Conservation (phyloP, 2,329 filamentous ascomycete genomes). For the Sphaerulina populicola region DNA sequence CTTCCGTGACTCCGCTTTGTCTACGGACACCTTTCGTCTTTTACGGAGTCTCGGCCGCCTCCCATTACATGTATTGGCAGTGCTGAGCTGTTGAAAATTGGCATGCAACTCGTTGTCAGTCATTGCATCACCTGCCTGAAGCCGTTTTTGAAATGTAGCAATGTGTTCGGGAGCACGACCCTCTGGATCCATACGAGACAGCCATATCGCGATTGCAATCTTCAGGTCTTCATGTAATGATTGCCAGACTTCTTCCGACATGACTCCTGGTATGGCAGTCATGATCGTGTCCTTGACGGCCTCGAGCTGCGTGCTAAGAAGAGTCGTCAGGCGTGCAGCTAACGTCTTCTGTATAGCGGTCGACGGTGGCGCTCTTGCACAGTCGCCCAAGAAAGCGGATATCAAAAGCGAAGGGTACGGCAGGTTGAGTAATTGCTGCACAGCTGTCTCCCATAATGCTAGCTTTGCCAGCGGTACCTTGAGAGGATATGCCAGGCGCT, state of each 20-base stretch:
- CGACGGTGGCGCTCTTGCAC: conserved; percentile 4
- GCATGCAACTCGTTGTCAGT: conserved; percentile 19
- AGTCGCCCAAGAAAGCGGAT: conserved; percentile 10
- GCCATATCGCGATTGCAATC: conserved; percentile 22
- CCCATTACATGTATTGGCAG: background rate
- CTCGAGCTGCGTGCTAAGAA: conserved; percentile 7
- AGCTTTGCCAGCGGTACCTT: conserved; percentile 14
- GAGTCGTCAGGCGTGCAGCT: conserved; percentile 14
- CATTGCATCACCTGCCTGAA: conserved; percentile 23
- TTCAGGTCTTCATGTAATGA: conserved; percentile 23
- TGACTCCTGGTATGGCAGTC: conserved; percentile 11
- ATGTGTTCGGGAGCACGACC: conserved; percentile 15
- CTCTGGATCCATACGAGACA: conserved; percentile 15
- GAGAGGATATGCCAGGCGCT: conserved; percentile 10
- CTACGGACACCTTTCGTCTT: conserved; percentile 13
- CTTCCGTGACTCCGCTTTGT: background rate
- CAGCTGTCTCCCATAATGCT: conserved; percentile 18
- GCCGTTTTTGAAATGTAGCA: conserved; percentile 13
- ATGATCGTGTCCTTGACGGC: conserved; percentile 17
- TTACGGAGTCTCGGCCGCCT: conserved; percentile 14
- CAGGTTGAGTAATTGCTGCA: conserved; percentile 14
- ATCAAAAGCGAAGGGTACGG: conserved; percentile 13
- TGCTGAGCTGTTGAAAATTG: conserved; percentile 18
- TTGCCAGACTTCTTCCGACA: conserved; percentile 12
- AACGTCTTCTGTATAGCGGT: conserved; percentile 14